Base-by-base conservation (phyloP, 106 monocot species). In the Vanilla planifolia region DNA sequence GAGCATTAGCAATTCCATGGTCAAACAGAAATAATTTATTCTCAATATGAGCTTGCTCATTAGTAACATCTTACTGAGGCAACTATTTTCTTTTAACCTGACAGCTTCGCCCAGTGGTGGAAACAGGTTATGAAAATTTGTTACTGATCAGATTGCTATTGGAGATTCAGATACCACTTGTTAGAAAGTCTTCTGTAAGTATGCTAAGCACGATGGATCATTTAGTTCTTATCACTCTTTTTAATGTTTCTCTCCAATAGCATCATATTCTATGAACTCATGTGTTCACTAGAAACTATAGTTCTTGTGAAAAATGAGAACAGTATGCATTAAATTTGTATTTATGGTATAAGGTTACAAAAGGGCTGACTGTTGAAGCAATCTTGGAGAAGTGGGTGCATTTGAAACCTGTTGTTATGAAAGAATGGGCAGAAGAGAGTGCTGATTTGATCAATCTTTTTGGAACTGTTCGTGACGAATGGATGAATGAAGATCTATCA, bases 61-160 rank as follows among this genome's bases (percentile, higher is more conserved):
- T 36, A 3, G 14, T 10, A 50, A 39, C 33, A 15, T n/a, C 21
- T 47, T 33, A 52, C 21, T 35, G 5, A 30, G 32, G 21, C 2
- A 53, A 24, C 16, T 32, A 43, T 42, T 20, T 5, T 42, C 35
- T 27, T 25, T 63, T 35, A 4, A 52, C 20, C 1, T 68, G 30
- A 45, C 88, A 98, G 98, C 77, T 98, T 35, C 91, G 98, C 30
- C 92, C 98, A n/a, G 88, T 98, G 46, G 88, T 98, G 28, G 98
- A 98, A 73, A 98, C 98, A 26, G 98, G 98, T 26, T 98, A 92
- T 67, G 98, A 98, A 71, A 98, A 81, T 77, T 70, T 98, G 52
- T 78, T 98, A 74, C 85, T 85, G 64, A 79, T 92, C 60, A 88
- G 98, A 63, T 78, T 98, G 74, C 81, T 98, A 39, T 44, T 92